Conservation (phyloP, 2,329 filamentous ascomycete genomes). For the Aspergillus fijiensis region DNA sequence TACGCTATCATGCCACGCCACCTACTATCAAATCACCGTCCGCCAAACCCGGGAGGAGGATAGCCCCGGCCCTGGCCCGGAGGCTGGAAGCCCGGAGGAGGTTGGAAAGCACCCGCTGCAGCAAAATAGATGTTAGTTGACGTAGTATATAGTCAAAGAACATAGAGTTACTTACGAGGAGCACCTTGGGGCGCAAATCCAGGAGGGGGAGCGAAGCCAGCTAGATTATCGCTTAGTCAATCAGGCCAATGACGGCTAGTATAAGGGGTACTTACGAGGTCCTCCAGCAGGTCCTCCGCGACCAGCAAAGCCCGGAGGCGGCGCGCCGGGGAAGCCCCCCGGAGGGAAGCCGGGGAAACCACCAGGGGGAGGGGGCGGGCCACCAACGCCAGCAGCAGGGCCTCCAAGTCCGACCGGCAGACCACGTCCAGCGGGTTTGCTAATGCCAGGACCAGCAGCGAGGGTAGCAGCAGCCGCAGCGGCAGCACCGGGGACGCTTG, state of each 20-base stretch:
- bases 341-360: conserved; percentile 53
- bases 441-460: conserved; percentile 81
- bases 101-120: conserved; percentile 54
- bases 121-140: conserved; percentile 39
- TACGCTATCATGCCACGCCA: conserved; percentile 25
- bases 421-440: conserved; percentile 86
- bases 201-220: conserved; percentile 49
- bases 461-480: conserved; percentile 62
- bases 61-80: conserved; percentile 55
- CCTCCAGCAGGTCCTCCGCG: conserved; percentile 52
- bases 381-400: conserved; percentile 83
- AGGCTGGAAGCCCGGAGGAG: conserved; percentile 73
- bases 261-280: conserved; percentile 47
- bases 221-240: conserved; percentile 25
- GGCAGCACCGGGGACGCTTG: conserved; percentile 62
- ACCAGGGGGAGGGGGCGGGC: conserved; percentile 66
- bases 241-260: not conserved
- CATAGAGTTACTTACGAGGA: conserved; percentile 43
- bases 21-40: conserved; percentile 35
- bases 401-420: conserved; percentile 79
- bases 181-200: conserved; percentile 48
- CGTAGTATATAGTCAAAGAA: conserved; percentile 11
- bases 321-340: conserved; percentile 54
- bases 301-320: conserved; percentile 51
- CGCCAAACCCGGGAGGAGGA: conserved; percentile 53